phyloP scores from a whole-genome alignment of 163 green algal species.

The Chloromonas sp. region DNA sequence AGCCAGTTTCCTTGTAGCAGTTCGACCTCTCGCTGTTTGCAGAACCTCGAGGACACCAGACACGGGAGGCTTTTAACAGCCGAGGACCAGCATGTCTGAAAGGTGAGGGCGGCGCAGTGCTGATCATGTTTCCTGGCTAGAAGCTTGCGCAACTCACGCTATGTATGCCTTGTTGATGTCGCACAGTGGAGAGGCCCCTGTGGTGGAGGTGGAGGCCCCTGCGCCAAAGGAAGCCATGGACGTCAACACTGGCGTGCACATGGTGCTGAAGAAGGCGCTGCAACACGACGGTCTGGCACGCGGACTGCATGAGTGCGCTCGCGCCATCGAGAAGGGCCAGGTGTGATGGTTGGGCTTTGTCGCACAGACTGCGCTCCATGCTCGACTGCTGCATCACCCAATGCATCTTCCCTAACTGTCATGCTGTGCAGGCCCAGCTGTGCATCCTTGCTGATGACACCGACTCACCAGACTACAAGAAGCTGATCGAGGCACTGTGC shows the following conservation, averaged over 20 bases:
- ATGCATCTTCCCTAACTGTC: too few species aligned
- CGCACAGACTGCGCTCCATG: neutral
- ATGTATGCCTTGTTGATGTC: neutral
- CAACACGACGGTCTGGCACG: conserved; percentile 91
- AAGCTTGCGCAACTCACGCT: neutral
- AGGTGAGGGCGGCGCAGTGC: conserved; percentile 11
- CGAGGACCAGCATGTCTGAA: conserved; percentile 52
- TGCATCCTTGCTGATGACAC: conserved; percentile 97
- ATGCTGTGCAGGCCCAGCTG: conserved; percentile 43
- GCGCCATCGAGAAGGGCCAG: conserved; percentile 71
- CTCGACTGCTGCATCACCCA: neutral
- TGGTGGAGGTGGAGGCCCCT: conserved; percentile 41
- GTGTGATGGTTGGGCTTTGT: conserved; percentile 16
- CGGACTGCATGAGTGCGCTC: conserved; percentile 85
- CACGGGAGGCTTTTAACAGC: conserved; percentile 34
- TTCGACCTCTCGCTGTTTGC: too few species aligned
- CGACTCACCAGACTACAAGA: conserved; percentile 99
- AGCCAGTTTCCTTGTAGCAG: too few species aligned
- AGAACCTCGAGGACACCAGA: conserved; percentile 39
- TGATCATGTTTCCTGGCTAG: neutral
- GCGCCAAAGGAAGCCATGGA: conserved; percentile 84
- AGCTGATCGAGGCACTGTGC: conserved; percentile 98
- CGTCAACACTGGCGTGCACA: conserved; percentile 84
- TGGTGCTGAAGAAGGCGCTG: conserved; percentile 97
- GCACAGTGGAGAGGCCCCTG: conserved; percentile 49